Evolutionary conservation across 2,329 filamentous ascomycete species (phyloP).

Genomic region (Fusarium multiceps): DNA sequence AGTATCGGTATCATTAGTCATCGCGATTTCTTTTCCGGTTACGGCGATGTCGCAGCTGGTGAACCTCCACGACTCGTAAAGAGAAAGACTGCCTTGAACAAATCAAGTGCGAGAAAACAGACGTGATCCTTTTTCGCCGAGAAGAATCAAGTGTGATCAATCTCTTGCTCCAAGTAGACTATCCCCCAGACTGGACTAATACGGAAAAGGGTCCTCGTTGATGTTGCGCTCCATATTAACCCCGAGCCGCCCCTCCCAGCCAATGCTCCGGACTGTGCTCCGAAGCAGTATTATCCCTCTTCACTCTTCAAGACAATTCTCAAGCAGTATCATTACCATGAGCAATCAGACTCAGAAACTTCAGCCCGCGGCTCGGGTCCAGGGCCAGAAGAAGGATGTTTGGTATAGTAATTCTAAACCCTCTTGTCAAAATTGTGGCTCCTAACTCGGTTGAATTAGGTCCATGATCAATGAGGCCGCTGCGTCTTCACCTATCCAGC

Average conservation of each 20-base stretch:
- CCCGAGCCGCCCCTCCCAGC: slow-evolving; percentile 30
- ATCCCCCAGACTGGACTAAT: slow-evolving; percentile 20
- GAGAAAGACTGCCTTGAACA: background rate
- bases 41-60: slow-evolving; percentile 45
- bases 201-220: slow-evolving; percentile 18
- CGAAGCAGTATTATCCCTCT: slow-evolving; percentile 34
- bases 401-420: slow-evolving; percentile 54
- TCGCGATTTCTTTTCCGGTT: slow-evolving; percentile 20
- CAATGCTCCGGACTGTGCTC: slow-evolving; percentile 37
- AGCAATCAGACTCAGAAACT: slow-evolving; percentile 56
- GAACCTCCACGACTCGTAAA: background rate
- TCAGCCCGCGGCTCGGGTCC: slow-evolving; percentile 62
- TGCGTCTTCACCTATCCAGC: slow-evolving; percentile 70
- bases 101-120: slow-evolving; percentile 10
- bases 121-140: slow-evolving; percentile 6
- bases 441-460: slow-evolving; percentile 53
- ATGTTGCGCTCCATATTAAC: slow-evolving; percentile 47
- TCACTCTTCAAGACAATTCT: slow-evolving; percentile 35
- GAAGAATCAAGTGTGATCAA: slow-evolving; percentile 7
- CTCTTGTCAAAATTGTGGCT: background rate
- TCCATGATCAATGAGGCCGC: slow-evolving; percentile 75
- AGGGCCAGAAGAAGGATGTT: slow-evolving; percentile 63
- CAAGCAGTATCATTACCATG: slow-evolving; percentile 52
- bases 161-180: background rate
- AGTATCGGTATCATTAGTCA: slow-evolving; percentile 42